Evolutionary conservation across 768 basidiomycete genomes (phyloP), one percentile per base, ranked within the genome.

Genomic region (Cyclocybe cylindracea): DNA sequence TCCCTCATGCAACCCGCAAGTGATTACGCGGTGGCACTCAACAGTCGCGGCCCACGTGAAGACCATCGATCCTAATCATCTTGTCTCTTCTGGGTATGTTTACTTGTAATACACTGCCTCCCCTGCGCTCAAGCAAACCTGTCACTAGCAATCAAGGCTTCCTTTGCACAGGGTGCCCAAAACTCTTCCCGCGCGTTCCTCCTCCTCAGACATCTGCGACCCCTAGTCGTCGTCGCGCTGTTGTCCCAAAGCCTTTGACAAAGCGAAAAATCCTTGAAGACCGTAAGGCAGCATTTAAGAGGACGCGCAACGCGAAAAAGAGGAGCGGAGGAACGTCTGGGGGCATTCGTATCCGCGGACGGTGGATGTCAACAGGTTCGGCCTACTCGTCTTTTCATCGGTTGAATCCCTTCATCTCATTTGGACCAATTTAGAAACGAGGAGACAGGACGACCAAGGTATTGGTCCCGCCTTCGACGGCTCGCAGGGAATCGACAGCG

Each of bases 401-500:
- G 35, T 42, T 5, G 24, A 24, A 35, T 11, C 33, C 44, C 18
- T 48, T 46, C 29, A 48, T 40, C 38, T 46, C 53, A 42, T 41
- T 43, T 55, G 50, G 41, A 33, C 35, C 31, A 50, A 38, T 39
- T 42, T 60, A 82, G 78, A 69, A 54, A 78, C 82, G 35, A 76
- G 69, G 59, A 74, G 78, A 35, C 80, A 83, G 51, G 65, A 70
- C 56, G 68, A 74, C 39, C 60, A 70, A 44, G 65, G 61, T 39
- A 55, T 78, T 33, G 82, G 83, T 24, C 60, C 85, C 18, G 70
- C 72, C 24, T 84, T 80, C 52, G 80, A 88, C 61, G 86, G 87
- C 1, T 74, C 82, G n/a, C 70, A 71, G 33, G 85, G 85, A 33
- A 83, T 87, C 14, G 86, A 89, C 62, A 81, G 78, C 49, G 79